Conservation (phyloP, 768 basidiomycete genomes). For the Rhizopogon roseolus region DNA sequence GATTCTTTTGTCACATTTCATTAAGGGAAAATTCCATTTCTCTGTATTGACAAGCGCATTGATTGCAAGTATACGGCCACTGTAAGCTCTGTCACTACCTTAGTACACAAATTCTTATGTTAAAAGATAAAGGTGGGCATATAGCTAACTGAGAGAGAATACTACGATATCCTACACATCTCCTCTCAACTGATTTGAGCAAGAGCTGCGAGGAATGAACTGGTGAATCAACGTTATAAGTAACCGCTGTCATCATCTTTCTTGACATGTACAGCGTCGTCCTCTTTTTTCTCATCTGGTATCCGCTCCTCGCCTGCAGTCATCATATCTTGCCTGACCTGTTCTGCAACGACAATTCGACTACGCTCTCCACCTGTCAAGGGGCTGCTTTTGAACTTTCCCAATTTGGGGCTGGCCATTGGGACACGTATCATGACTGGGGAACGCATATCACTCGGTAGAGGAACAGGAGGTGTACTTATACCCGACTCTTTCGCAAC, state of each 20-base stretch:
- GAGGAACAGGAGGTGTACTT: slow-evolving; percentile 1
- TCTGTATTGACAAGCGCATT: too few relatives aligned
- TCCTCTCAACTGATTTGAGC: background rate
- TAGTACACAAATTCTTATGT: too few relatives aligned
- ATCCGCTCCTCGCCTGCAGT: slow-evolving; percentile 24
- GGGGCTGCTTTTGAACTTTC: slow-evolving; percentile 73
- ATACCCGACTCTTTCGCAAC: slow-evolving; percentile 16
- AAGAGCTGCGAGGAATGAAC: background rate
- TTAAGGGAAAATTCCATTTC: too few relatives aligned
- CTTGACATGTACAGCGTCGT: slow-evolving; percentile 31
- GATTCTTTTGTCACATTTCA: too few relatives aligned
- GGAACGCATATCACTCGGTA: slow-evolving; percentile 9
- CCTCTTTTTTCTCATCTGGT: slow-evolving; percentile 24
- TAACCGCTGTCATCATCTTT: slow-evolving; percentile 19
- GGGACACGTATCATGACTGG: slow-evolving; percentile 7
- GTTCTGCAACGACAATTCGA: slow-evolving; percentile 47
- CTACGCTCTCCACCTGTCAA: slow-evolving; percentile 41
- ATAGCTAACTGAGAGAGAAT: background rate
- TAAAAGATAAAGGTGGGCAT: too few relatives aligned
- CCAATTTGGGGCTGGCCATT: slow-evolving; percentile 35
- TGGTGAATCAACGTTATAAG: slow-evolving; percentile 14
- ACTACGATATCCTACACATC: background rate
- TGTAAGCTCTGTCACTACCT: too few relatives aligned
- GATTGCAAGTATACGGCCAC: too few relatives aligned
- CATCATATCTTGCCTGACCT: slow-evolving; percentile 33